phyloP scores from a whole-genome alignment of 1,284 basidiomycete genomes.

The Butyriboletus pseudospeciosus region DNA sequence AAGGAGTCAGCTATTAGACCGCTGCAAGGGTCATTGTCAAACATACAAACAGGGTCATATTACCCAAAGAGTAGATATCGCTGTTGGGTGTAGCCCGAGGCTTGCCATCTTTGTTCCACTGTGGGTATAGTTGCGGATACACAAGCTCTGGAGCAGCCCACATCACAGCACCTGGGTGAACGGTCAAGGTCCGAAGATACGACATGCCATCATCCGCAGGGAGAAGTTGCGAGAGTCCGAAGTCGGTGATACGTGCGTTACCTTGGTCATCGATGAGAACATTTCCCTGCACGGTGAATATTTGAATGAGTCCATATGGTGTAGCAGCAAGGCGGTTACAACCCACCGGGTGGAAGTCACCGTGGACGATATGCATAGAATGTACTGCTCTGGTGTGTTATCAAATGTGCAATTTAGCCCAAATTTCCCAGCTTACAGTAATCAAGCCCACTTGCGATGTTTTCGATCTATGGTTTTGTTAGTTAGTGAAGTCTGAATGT shows the following conservation, averaged over 20 bases:
- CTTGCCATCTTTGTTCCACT: neutral
- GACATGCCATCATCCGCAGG: neutral
- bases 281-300: neutral
- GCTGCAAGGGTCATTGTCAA: too few relatives aligned
- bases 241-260: neutral
- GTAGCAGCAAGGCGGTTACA: neutral
- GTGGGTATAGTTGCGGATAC: neutral
- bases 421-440: neutral
- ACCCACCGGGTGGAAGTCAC: neutral
- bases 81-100: neutral
- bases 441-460: neutral
- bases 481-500: too few relatives aligned
- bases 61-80: conserved; percentile 2
- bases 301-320: too few relatives aligned
- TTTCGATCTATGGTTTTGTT: neutral
- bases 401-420: too few relatives aligned
- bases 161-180: neutral
- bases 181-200: neutral
- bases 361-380: neutral
- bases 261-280: neutral
- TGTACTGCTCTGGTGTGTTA: neutral
- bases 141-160: neutral
- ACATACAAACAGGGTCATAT: neutral
- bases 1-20: too few relatives aligned
- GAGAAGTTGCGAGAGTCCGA: neutral